Evolutionary conservation across 192 early-diverging fungal species (phyloP), one percentile per base, ranked within the genome.

Genomic region (Backusella tuberculispora): DNA sequence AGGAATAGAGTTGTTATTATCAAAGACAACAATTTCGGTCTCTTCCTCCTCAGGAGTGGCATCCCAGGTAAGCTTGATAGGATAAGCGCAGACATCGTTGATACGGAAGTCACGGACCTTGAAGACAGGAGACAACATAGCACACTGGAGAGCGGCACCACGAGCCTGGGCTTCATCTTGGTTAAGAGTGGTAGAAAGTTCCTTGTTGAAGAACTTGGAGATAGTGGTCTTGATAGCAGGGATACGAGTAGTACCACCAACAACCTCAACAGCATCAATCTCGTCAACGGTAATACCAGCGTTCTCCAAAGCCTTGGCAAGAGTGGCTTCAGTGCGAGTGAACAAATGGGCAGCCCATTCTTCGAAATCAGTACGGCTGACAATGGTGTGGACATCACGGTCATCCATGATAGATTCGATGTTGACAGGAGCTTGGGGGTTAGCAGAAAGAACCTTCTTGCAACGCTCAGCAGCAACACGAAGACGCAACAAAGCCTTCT

Each of bases 341-440:
- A 95, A 78, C 43, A 96, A 84, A 19, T 94, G 89, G 56, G 87
- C 76, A 44, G 91, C 87, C 81, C 93, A 89, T 82, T 93, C 92
- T 76, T 95, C 92, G 80, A 96, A 97, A 68, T 98, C 95, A 41
- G 85, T 78, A 76, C 97, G 91, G 77, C 87, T 84, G 80, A 97
- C 92, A 80, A 93, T 86, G 37, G 95, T 88, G 73, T 82, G 87
- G 40, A 97, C 96, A 87, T 99, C 97, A 67, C 93, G 88, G 82
- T 99, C 97, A 78, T 97, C 95, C 93, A 97, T 92, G 72, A 99
- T 88, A 75, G 93, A 96, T 86, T 99, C 97, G 47, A 99, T 93
- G 81, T 94, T 97, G 76, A 99, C 84, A 56, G 94, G 89, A 26
- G 97, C 93, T 70, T 93, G 88, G 45, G 91, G 79, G 89, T 99